Evolutionary conservation across 768 basidiomycete genomes (phyloP).

Genomic region (Pisolithus sp.): DNA sequence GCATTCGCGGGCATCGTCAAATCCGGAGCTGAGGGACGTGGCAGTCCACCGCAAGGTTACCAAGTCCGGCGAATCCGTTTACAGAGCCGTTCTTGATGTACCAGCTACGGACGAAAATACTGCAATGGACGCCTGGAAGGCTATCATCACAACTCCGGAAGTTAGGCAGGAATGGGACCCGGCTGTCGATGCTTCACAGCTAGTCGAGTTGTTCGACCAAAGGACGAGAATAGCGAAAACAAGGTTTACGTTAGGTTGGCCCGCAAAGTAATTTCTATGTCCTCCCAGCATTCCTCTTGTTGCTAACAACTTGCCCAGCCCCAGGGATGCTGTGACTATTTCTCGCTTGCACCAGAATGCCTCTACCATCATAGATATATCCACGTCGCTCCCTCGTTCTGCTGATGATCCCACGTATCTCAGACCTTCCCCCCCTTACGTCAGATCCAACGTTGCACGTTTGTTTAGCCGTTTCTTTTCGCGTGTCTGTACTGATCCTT

Average conservation of each 20-base stretch:
- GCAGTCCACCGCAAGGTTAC: slow-evolving; percentile 66
- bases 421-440: slow-evolving; percentile 86
- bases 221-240: slow-evolving; percentile 84
- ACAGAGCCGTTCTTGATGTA: slow-evolving; percentile 77
- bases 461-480: slow-evolving; percentile 22
- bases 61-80: slow-evolving; percentile 71
- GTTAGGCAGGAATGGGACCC: slow-evolving; percentile 90
- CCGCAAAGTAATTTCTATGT: slow-evolving; percentile 72
- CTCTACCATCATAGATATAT: slow-evolving; percentile 80
- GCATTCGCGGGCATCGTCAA: slow-evolving; percentile 44
- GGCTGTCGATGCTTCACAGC: slow-evolving; percentile 76
- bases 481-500: slow-evolving; percentile 3
- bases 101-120: slow-evolving; percentile 48
- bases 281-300: slow-evolving; percentile 1
- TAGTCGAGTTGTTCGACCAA: slow-evolving; percentile 83
- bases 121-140: slow-evolving; percentile 73
- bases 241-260: slow-evolving; percentile 92
- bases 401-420: slow-evolving; percentile 87
- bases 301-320: slow-evolving; percentile 40
- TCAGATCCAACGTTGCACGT: slow-evolving; percentile 81
- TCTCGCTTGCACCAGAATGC: slow-evolving; percentile 78
- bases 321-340: slow-evolving; percentile 91
- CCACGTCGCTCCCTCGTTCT: slow-evolving; percentile 90
- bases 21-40: slow-evolving; percentile 66
- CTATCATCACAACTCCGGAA: slow-evolving; percentile 80